A percentile compares a stretch with the other conserved stretches of the same genome.
Evolutionary conservation across 1,139 yeast species (phyloP).

Genomic region (Sporopachydermia cereana): DNA sequence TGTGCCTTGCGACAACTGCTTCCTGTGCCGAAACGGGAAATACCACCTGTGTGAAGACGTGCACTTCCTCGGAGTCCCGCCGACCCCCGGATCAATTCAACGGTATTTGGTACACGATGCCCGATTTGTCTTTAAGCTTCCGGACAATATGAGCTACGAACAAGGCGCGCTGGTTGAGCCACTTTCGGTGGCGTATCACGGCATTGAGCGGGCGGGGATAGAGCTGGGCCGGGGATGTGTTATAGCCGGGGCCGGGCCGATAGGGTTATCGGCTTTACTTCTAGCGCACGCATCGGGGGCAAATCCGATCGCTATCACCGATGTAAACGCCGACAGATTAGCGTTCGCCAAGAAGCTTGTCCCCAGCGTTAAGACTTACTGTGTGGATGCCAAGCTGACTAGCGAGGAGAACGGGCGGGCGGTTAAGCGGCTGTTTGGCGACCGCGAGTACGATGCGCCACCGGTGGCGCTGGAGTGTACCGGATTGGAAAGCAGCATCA

Average conservation of each 20-base stretch:
- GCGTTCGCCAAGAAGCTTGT: conserved; percentile 23
- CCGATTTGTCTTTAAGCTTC: conserved; percentile 21
- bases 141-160: conserved; percentile 22
- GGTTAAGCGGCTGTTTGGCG: conserved; percentile 22
- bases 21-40: conserved; percentile 21
- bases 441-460: conserved; percentile 20
- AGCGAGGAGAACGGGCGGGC: conserved; percentile 21
- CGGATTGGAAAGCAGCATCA: conserved; percentile 23
- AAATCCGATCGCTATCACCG: conserved; percentile 24
- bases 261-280: conserved; percentile 24
- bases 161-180: conserved; percentile 28
- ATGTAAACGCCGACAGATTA: conserved; percentile 22
- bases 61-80: conserved; percentile 21
- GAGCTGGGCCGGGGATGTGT: conserved; percentile 20
- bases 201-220: conserved; percentile 22
- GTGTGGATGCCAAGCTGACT: conserved; percentile 19
- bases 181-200: conserved; percentile 26
- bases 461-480: conserved; percentile 25
- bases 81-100: conserved; percentile 23
- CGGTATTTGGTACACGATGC: conserved; percentile 18
- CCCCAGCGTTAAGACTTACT: conserved; percentile 24
- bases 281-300: conserved; percentile 24
- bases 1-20: conserved; percentile 25
- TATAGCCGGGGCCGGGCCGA: conserved; percentile 27
- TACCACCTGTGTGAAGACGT: conserved; percentile 20